Evolutionary conservation across 1,284 basidiomycete species (phyloP).

Genomic region (Austroboletus novae-zelandiae): DNA sequence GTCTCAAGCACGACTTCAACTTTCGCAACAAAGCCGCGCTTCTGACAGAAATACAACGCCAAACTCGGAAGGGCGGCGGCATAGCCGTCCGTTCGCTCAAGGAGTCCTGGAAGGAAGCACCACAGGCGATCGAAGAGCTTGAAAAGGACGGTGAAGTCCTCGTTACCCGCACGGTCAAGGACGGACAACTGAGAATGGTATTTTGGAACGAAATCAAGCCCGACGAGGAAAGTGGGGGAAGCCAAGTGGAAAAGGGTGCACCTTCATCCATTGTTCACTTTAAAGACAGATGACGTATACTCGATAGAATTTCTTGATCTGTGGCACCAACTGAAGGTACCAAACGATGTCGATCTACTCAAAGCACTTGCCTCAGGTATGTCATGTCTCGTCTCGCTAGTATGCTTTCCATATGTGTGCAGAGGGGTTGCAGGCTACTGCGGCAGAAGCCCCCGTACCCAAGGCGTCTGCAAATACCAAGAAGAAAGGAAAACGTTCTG

Average conservation of each 20-base stretch:
- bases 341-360: slow-evolving; percentile 79
- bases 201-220: slow-evolving; percentile 90
- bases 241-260: slow-evolving; percentile 78
- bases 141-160: slow-evolving; percentile 86
- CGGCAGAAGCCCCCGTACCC: slow-evolving; percentile 51
- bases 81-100: slow-evolving; percentile 83
- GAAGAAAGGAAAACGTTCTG: slow-evolving; percentile 82
- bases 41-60: slow-evolving; percentile 77
- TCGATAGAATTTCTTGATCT: slow-evolving; percentile 77
- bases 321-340: slow-evolving; percentile 83
- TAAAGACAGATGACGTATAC: neutral
- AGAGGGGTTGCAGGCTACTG: slow-evolving; percentile 78
- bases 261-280: neutral
- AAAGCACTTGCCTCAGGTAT: slow-evolving; percentile 70
- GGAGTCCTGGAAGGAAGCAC: slow-evolving; percentile 88
- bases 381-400: slow-evolving; percentile 8
- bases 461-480: slow-evolving; percentile 53
- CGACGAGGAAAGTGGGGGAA: slow-evolving; percentile 64
- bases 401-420: slow-evolving; percentile 7
- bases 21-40: slow-evolving; percentile 82
- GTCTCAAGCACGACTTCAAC: slow-evolving; percentile 76
- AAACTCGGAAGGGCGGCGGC: slow-evolving; percentile 76
- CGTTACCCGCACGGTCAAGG: slow-evolving; percentile 80
- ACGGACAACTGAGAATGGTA: slow-evolving; percentile 82
- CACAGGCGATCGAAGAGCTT: slow-evolving; percentile 77